A percentile compares a stretch with the other conserved stretches of the same genome.
phyloP scores from a whole-genome alignment of 805 yeast species.

The Schwanniomyces vanrijiae region DNA sequence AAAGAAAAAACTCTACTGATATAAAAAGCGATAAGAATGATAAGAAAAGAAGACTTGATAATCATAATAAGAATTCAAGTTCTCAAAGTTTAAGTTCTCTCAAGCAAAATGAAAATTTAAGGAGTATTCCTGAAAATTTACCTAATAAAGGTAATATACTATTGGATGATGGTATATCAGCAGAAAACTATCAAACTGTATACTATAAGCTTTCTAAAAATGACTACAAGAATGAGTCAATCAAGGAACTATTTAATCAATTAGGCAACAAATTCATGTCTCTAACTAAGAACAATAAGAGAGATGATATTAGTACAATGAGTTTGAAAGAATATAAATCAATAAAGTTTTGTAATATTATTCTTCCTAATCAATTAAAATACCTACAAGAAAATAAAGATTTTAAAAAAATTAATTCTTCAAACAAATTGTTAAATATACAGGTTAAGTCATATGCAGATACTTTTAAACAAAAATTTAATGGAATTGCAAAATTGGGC shows the following conservation, averaged over 20 bases:
- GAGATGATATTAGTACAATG: conserved; percentile 18
- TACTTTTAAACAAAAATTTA: conserved; percentile 54
- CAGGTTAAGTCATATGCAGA: conserved; percentile 62
- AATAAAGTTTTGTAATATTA: conserved; percentile 29
- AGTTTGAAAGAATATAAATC: conserved; percentile 24
- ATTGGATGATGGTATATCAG: conserved; percentile 37
- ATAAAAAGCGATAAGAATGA: conserved; percentile 10
- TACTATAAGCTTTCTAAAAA: conserved; percentile 47
- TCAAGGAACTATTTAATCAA: conserved; percentile 20
- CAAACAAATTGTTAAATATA: conserved; percentile 28
- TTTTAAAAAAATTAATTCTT: conserved; percentile 20
- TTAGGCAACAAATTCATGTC: conserved; percentile 19
- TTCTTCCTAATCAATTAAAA: conserved; percentile 34
- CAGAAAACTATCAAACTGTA: conserved; percentile 52
- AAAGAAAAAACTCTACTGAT: conserved; percentile 19
- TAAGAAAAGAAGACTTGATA: conserved; percentile 12
- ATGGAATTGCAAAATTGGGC: conserved; percentile 71
- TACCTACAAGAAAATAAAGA: conserved; percentile 35
- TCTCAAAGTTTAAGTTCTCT: neutral
- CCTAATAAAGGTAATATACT: conserved; percentile 47
- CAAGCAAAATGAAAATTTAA: neutral
- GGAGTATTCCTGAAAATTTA: conserved; percentile 4
- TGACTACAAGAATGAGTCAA: conserved; percentile 42
- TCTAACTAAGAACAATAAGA: conserved; percentile 1
- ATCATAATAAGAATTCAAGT: neutral